Evolutionary conservation across 1,284 basidiomycete genomes (phyloP), one percentile per base, ranked within the genome.

Genomic region (Takashimella koratensis): DNA sequence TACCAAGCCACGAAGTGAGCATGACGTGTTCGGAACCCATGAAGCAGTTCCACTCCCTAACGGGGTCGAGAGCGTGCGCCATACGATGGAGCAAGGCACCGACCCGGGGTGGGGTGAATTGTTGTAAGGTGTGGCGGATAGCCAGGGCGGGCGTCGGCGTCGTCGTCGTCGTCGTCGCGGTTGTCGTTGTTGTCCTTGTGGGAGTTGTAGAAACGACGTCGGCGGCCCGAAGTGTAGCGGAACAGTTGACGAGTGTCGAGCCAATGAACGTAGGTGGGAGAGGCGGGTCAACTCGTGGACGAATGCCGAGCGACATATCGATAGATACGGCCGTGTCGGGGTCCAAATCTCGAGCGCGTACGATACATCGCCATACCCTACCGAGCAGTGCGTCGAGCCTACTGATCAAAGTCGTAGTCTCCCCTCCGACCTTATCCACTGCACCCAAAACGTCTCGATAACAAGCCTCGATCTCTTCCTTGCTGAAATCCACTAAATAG

Each of bases 321-420:
- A 75, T 53, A 49, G 68, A 61, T 43, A 67, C 62, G 8, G 50
- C 42, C 10, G 64, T 52, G 23, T 69, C 62, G 8, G 62, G 49
- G 6, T 36, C 53, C 16, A 73, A 49, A 2, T 57, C 56, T n/a
- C 75, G 71, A 5, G 77, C 77, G 45, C 74, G 73, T 44, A 76
- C 69, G 45, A 78, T 63, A 27, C 72, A 60, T 1, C 59, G 51
- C 79, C 78, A 80, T 5, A 80, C 47, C 59, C 77, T 75, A 2
- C 76, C 76, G 13, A 78, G 68, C 23, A 80, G 67, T 2, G 77
- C 73, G 59, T 80, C 79, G 23, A 79, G 69, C 52, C 74, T 72
- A 56, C 77, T 79, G 4, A 59, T 40, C 8, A 27, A 21, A 19
- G 40, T 23, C 12, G 20, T n/a, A 26, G 6, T 23, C 6, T 74